Conservation (phyloP, 306 rosid species). For the Quercus rubra region DNA sequence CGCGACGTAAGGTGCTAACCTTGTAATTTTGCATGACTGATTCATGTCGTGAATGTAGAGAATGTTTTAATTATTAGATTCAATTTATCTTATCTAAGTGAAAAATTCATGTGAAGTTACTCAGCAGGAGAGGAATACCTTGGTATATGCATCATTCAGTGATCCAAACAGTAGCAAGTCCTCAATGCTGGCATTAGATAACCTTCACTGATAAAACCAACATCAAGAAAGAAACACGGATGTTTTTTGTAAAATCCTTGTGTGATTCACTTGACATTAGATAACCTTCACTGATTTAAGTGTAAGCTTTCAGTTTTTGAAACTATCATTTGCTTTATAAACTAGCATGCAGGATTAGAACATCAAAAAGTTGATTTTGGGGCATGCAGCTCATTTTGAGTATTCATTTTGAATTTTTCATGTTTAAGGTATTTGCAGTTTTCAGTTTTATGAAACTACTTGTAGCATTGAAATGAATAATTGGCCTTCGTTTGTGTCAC, state of each 20-base stretch:
- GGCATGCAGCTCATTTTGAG: background rate
- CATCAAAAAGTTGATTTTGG: background rate
- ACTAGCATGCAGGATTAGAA: background rate
- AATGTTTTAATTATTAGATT: background rate
- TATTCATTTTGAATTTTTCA: background rate
- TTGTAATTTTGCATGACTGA: conserved; percentile 50
- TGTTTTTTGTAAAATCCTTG: background rate
- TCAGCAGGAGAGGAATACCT: conserved; percentile 10
- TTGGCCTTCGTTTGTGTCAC: conserved; percentile 22
- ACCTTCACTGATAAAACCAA: background rate
- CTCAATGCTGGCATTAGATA: background rate
- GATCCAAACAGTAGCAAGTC: background rate
- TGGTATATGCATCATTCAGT: background rate
- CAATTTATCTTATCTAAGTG: conserved; percentile 10
- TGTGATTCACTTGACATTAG: background rate
- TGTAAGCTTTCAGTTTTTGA: background rate
- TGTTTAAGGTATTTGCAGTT: background rate
- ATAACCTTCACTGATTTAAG: background rate
- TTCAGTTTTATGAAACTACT: background rate
- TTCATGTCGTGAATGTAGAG: conserved; percentile 24
- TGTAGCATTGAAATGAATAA: conserved; percentile 21
- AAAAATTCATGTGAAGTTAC: background rate
- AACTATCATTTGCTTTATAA: background rate
- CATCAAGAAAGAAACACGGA: background rate
- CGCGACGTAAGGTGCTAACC: conserved; percentile 99